Base-by-base conservation (phyloP, 345 rosid species). In the Linum lewisii region DNA sequence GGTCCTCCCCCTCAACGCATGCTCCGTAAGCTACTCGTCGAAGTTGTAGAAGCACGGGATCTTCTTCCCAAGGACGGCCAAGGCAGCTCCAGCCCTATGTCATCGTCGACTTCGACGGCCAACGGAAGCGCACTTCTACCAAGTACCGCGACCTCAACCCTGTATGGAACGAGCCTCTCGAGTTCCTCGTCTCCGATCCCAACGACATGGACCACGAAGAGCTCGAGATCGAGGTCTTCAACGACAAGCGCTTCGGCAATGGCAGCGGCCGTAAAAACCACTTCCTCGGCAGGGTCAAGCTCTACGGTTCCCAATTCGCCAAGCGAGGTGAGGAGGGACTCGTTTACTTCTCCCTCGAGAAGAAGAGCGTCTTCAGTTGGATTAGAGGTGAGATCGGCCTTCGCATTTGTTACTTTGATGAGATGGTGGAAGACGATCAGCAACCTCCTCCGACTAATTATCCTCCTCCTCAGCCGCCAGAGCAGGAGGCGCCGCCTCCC, bases 71-170 rank as follows among this genome's bases (percentile, higher is more conserved):
- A 87, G 60, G 99, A 89, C 53, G 99, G 99, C 5, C 89, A 85
- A 70, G 99, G 99, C 5, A 93, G 97, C 75, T 87, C 99, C 60
- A 89, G 94, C 60, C 82, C 97, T 93, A 85, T 67, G 95, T 87
- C 23, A 64, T 82, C 51, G 95, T 73, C 15, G 94, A 87, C 52
- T 93, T 93, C 67, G 99, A 89, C 67, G 80, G 90, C 37, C 97
- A 89, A 60, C 78, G 74, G 47, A 78, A 71, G 75, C 82, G 87
- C 18, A 87, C 91, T 61, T 60, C 84, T 14, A 93, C 99, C 2
- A 81, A 60, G 68, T 78, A 61, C 71, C 85, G 95, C 14, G 88
- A 89, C 72, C 84, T 93, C 29, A 93, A 85, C 78, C 99, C 97
- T 0, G 69, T 77, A 7, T 93, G 97, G 99, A 78, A 86, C 67